phyloP scores from a whole-genome alignment of 768 basidiomycete species.

The button mushroom (Agaricus bisporus) region DNA sequence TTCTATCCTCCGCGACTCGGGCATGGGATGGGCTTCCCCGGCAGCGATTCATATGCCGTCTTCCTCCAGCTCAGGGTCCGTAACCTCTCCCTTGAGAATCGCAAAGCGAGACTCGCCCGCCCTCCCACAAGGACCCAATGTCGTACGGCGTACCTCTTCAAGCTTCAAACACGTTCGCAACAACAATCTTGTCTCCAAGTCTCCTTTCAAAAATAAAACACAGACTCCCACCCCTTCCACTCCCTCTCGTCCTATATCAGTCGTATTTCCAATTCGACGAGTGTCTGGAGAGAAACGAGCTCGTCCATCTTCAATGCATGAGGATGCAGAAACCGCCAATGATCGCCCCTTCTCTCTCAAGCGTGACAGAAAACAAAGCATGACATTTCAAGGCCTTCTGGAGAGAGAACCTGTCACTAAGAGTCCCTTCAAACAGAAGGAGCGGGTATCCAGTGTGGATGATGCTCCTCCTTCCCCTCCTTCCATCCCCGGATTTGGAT shows the following conservation, averaged over 20 bases:
- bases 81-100: constrained; percentile 67
- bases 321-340: constrained; percentile 62
- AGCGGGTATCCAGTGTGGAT: constrained; percentile 20
- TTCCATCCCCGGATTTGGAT: constrained; percentile 17
- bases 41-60: constrained; percentile 25
- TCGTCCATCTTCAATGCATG: constrained; percentile 64
- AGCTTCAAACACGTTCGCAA: constrained; percentile 75
- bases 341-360: constrained; percentile 67
- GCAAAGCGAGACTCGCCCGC: constrained; percentile 57
- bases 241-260: constrained; percentile 25
- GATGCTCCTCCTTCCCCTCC: constrained; percentile 23
- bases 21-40: constrained; percentile 56
- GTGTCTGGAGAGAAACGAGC: constrained; percentile 78
- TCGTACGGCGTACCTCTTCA: constrained; percentile 68
- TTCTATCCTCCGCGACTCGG: constrained; percentile 57
- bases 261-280: constrained; percentile 36
- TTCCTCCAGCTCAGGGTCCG: constrained; percentile 26
- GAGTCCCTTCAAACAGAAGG: constrained; percentile 61
- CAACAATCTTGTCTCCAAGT: constrained; percentile 79
- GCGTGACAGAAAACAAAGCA: constrained; percentile 69
- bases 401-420: constrained; percentile 76
- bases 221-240: constrained; percentile 40
- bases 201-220: constrained; percentile 70
- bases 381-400: constrained; percentile 64
- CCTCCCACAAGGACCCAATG: constrained; percentile 35